Evolutionary conservation across 257 asterid genomes (phyloP), one percentile per base, ranked within the genome.

Genomic region (Plectranthus barbatus): DNA sequence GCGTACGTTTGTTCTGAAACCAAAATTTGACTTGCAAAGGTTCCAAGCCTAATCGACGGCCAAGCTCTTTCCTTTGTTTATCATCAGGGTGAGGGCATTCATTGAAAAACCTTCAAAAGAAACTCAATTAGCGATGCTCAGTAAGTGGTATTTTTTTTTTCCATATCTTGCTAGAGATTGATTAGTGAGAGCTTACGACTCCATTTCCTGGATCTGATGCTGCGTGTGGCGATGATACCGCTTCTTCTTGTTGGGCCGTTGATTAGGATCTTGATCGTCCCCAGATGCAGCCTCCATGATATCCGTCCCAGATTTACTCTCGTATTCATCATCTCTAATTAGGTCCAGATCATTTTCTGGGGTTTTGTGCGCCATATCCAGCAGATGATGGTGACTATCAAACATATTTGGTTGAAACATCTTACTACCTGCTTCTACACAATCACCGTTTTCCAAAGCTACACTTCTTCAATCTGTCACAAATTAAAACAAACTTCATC

Each of bases 1-100:
- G 95, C 0, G 98, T 91, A 14, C 98, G 94, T 66, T 91, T 91
- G 81, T 91, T 91, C 52, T 91, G 97, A 69, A 91, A 91, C 98
- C 98, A 91, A 68, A 91, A 91, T 42, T 91, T 91, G 20, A 91
- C 90, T 67, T 91, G 98, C 82, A 88, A 71, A 11, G 98, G 96
- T 59, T 84, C 98, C 18, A 91, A 57, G 5, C 69, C 75, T 70
- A 91, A 72, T 18, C 89, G 72, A 4, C 93, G 85, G 42, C 98
- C 96, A 0, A 91, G 83, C 74, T 91, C 96, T 60, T 86, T 91
- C 84, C 98, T 81, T 76, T 88, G 95, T 23, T 92, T 89, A 70
- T 91, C 98, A 57, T 88, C 96, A 1, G 98, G 98, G 72, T 92
- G 96, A 11, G 95, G 98, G 76, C 93, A 84, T 54, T 92, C 95